phyloP scores from a whole-genome alignment of 306 rosid genomes.

The Chamaecrista fasciculata region DNA sequence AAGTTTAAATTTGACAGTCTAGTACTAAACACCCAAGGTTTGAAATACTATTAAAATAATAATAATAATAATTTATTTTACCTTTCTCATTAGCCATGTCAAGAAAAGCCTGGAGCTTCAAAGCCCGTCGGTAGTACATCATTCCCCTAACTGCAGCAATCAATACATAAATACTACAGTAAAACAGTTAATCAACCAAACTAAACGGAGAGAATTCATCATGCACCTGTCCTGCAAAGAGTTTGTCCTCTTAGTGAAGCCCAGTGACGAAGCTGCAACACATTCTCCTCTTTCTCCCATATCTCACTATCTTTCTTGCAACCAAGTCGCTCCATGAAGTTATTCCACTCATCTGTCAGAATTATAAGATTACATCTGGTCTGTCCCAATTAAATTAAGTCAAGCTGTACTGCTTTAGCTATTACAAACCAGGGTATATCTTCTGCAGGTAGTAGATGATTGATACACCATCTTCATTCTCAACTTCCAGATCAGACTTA shows the following conservation, averaged over 20 bases:
- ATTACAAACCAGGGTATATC: constrained; percentile 84
- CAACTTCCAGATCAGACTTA: constrained; percentile 87
- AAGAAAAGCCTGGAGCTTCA: constrained; percentile 98
- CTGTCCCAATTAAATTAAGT: constrained; percentile 22
- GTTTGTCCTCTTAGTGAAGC: constrained; percentile 97
- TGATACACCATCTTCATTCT: constrained; percentile 97
- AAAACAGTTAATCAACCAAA: constrained; percentile 23
- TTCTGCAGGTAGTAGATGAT: constrained; percentile 91
- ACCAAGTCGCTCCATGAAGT: constrained; percentile 87
- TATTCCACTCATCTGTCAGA: constrained; percentile 88
- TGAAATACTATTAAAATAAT: constrained; percentile 21
- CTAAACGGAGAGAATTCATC: constrained; percentile 13
- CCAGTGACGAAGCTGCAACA: constrained; percentile 94
- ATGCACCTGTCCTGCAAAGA: constrained; percentile 84
- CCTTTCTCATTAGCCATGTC: constrained; percentile 94
- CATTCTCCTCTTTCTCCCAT: constrained; percentile 84
- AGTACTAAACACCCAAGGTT: background rate
- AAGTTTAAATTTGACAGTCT: background rate
- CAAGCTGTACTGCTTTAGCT: constrained; percentile 22
- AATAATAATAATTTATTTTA: constrained; percentile 42
- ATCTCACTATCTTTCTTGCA: constrained; percentile 82
- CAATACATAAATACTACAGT: constrained; percentile 27
- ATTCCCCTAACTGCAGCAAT: constrained; percentile 85
- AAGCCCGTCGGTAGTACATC: constrained; percentile 96
- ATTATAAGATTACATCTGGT: constrained; percentile 16